A percentile compares a stretch with the other conserved stretches of the same genome.
Conservation (phyloP, 106 monocot species). For the Platanthera guangdongensis region DNA sequence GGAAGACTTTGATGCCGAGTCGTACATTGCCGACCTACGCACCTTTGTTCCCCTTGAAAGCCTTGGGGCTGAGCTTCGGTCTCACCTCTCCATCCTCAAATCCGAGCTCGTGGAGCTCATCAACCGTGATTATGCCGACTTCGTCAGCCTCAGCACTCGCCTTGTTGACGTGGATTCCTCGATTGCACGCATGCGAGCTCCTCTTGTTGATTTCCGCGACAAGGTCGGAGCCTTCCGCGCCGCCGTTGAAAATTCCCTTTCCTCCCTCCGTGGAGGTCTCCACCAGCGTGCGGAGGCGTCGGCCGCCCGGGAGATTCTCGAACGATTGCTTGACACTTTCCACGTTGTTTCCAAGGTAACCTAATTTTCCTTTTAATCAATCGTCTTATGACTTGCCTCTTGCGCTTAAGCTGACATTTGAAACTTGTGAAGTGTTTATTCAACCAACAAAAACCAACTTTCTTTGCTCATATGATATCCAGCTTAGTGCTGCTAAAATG, state of each 20-base stretch:
- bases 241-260: slow-evolving; percentile 30
- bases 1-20: slow-evolving; percentile 53
- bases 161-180: slow-evolving; percentile 82
- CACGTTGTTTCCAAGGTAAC: slow-evolving; percentile 94
- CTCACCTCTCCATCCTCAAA: slow-evolving; percentile 66
- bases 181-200: slow-evolving; percentile 68
- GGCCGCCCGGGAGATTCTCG: slow-evolving; percentile 68
- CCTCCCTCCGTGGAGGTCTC: slow-evolving; percentile 44
- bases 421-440: not conserved
- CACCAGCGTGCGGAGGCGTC: slow-evolving; percentile 61
- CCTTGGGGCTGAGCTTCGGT: slow-evolving; percentile 74
- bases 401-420: not conserved
- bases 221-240: slow-evolving; percentile 52
- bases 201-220: slow-evolving; percentile 58
- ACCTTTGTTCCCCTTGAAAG: slow-evolving; percentile 82
- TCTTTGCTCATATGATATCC: not conserved
- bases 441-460: no score
- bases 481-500: not conserved
- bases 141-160: slow-evolving; percentile 78
- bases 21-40: slow-evolving; percentile 75
- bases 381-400: not conserved
- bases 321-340: slow-evolving; percentile 75
- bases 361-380: not conserved
- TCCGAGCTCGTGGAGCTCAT: slow-evolving; percentile 87
- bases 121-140: slow-evolving; percentile 95